Evolutionary conservation across 225 moss, liverwort and hornwort species (phyloP), one percentile per base, ranked within the genome.

Genomic region (Antitrichia curtipendula): DNA sequence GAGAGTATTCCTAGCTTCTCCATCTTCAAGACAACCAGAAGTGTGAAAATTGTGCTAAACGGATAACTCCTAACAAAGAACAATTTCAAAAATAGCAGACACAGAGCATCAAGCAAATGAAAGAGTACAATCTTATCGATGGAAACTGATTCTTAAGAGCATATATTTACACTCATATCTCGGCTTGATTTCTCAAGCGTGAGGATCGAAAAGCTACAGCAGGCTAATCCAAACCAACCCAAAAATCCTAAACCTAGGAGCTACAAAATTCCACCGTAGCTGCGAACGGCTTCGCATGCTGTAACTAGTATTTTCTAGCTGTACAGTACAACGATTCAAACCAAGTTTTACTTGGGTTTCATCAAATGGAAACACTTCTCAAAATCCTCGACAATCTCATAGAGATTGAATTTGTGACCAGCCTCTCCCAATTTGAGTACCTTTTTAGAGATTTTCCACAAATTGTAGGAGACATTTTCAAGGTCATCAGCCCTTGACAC

Each of bases 181-280:
- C 11, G 22, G 13, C 53, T 83, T 24, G 0, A 47, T 27, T 86
- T 4, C 74, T 79, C 73, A 56, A 69, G 81, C 53, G 12, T 27
- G 38, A 41, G 9, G 17, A 69, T 64, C 27, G 13, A 62, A 80
- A 88, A 79, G 49, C 52, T 25, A 60, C 28, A 27, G 14, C 15
- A 83, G 3, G 2, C 15, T 60, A 19, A 2, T 27, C 58, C 73
- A 88, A 45, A 86, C 74, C 73, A 74, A 66, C 43, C 69, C 50
- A 25, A 29, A 78, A 86, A 27, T 21, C 41, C 85, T 82, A 73
- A 49, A 8, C 71, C 82, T 90, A 69, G 53, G 41, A 71, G 38
- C 91, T 90, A 85, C 91, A 91, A 91, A 91, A 91, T 68, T 91
- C 85, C 10, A 81, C 69, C 81, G 40, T 8, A 31, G 29, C 22